A percentile compares a stretch with the other conserved stretches of the same genome.
These are phyloP conservation scores for Pecoramyces ruminantium DNA, from an alignment of 192 early-diverging fungal genomes.

Conservation along the genomic window DNA sequence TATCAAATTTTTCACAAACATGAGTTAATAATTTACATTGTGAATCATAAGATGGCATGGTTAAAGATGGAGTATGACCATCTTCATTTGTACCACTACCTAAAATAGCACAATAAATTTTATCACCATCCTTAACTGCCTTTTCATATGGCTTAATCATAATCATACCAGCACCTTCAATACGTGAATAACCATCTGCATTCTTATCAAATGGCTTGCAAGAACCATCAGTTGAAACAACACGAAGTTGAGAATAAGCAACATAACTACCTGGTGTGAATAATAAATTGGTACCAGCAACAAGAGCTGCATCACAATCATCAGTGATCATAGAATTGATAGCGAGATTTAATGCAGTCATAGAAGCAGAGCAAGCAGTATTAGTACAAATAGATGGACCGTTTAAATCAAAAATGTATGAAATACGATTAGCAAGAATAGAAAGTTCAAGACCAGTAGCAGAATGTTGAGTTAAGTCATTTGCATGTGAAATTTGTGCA, in stretches of 20 bases:
- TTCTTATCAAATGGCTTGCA: neutral
- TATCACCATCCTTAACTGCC: neutral
- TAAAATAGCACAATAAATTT: neutral
- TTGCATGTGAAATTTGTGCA: neutral
- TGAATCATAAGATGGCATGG: neutral
- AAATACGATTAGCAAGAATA: neutral
- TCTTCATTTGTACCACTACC: neutral
- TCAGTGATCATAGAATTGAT: neutral
- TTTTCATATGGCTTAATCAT: neutral
- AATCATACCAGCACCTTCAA: neutral
- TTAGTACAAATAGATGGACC: neutral
- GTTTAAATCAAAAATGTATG: neutral
- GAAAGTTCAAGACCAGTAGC: neutral
- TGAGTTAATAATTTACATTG: neutral
- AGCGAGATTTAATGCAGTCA: neutral
- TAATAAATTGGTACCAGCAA: neutral
- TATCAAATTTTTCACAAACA: neutral
- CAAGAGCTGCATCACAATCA: neutral
- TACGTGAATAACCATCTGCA: neutral
- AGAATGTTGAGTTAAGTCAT: neutral
- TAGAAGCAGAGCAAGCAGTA: neutral
- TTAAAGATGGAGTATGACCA: neutral
- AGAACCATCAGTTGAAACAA: neutral
- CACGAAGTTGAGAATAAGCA: neutral
- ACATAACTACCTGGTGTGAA: neutral